phyloP scores from a whole-genome alignment of 2,329 filamentous ascomycete species.

The Pyrenophora graminea region DNA sequence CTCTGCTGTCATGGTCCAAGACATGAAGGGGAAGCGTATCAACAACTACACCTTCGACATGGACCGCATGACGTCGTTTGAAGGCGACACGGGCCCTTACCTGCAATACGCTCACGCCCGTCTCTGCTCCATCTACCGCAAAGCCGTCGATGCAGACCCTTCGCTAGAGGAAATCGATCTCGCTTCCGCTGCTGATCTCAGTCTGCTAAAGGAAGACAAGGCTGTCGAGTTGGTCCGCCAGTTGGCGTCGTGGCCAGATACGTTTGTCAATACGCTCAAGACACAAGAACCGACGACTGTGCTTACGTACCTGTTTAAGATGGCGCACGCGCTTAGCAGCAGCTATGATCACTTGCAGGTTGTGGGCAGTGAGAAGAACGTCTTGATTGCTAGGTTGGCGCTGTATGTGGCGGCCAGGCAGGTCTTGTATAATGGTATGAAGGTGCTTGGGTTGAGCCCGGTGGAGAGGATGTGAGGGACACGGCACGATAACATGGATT shows the following conservation, averaged over 20 bases:
- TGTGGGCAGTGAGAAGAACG: conserved; percentile 74
- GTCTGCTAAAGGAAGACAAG: conserved; percentile 71
- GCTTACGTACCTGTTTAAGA: conserved; percentile 78
- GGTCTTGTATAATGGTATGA: conserved; percentile 83
- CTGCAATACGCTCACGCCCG: conserved; percentile 72
- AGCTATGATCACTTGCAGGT: conserved; percentile 84
- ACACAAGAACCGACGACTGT: conserved; percentile 76
- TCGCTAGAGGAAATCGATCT: conserved; percentile 61
- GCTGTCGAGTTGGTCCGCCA: conserved; percentile 74
- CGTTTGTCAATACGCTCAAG: conserved; percentile 80
- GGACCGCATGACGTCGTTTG: conserved; percentile 80
- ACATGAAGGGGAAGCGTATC: conserved; percentile 90
- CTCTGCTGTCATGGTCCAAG: conserved; percentile 95
- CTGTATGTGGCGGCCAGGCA: conserved; percentile 76
- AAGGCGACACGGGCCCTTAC: conserved; percentile 84
- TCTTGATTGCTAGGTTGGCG: conserved; percentile 67
- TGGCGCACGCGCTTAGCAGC: conserved; percentile 78
- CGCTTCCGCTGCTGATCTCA: conserved; percentile 69
- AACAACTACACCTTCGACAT: conserved; percentile 76
- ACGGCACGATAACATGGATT: neutral
- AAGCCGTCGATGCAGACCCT: conserved; percentile 54
- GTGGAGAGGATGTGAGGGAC: conserved; percentile 61
- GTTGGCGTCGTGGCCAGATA: conserved; percentile 83
- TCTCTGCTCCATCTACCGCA: conserved; percentile 52
- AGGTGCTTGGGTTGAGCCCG: conserved; percentile 74